Conservation (phyloP, 2,329 filamentous ascomycete species). For the Fusarium sp. region DNA sequence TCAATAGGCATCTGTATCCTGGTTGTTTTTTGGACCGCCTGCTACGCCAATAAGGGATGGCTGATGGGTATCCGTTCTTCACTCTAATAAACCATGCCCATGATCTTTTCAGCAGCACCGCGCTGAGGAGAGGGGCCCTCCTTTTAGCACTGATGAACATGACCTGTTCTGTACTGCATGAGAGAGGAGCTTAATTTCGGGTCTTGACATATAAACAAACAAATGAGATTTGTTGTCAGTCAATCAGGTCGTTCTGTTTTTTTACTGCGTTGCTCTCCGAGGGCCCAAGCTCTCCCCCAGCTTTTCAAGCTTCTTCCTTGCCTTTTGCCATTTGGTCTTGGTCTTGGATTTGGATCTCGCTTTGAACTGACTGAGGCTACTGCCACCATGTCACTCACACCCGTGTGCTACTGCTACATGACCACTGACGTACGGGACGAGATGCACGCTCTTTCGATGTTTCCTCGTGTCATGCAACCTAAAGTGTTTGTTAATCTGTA, state of each 20-base stretch:
- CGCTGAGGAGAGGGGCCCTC: slow-evolving; percentile 8
- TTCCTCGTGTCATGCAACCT: slow-evolving; percentile 17
- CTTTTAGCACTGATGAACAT: slow-evolving; percentile 15
- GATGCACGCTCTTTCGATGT: slow-evolving; percentile 32
- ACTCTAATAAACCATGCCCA: slow-evolving; percentile 26
- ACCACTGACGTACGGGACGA: slow-evolving; percentile 30
- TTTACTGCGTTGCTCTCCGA: slow-evolving; percentile 1
- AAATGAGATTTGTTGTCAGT: slow-evolving; percentile 2
- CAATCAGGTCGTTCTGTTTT: neutral
- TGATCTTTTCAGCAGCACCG: slow-evolving; percentile 19
- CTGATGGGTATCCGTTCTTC: slow-evolving; percentile 18
- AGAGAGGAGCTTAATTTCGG: slow-evolving; percentile 24
- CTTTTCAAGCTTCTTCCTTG: slow-evolving; percentile 34
- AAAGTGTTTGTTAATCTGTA: slow-evolving; percentile 3
- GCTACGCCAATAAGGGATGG: slow-evolving; percentile 31
- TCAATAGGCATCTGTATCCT: no score
- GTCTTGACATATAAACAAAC: slow-evolving; percentile 17
- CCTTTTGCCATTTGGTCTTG: slow-evolving; percentile 3
- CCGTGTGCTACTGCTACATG: slow-evolving; percentile 23
- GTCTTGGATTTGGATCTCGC: neutral
- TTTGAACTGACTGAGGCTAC: slow-evolving; percentile 4
- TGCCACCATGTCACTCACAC: slow-evolving; percentile 24
- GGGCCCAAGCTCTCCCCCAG: slow-evolving; percentile 32
- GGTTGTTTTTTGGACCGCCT: no score
- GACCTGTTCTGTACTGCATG: neutral